These are phyloP conservation scores for Coleophoma cylindrospora DNA, from an alignment of 2,329 filamentous ascomycete genomes.

Conservation along the genomic window DNA sequence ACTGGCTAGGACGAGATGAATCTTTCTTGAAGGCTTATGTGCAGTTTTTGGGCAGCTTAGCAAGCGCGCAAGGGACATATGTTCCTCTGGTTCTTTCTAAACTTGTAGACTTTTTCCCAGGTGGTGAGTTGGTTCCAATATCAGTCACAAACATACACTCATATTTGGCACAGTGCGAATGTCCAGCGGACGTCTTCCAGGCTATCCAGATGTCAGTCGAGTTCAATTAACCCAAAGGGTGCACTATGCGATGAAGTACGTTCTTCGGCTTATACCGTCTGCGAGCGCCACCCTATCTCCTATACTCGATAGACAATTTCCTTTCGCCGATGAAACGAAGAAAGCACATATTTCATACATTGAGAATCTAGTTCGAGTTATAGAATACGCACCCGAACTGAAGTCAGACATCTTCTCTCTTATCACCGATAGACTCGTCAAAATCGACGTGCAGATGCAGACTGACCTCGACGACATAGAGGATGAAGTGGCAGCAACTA, in stretches of 20 bases:
- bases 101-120: conserved; percentile 74
- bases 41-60: conserved; percentile 64
- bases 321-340: conserved; percentile 70
- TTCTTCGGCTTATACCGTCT: conserved; percentile 78
- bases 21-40: conserved; percentile 63
- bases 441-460: conserved; percentile 94
- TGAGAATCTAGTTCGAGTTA: conserved; percentile 73
- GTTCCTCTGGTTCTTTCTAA: conserved; percentile 70
- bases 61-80: conserved; percentile 79
- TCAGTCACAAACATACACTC: conserved; percentile 29
- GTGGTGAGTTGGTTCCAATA: conserved; percentile 29
- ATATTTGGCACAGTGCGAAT: conserved; percentile 29
- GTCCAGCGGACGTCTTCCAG: conserved; percentile 25
- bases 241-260: conserved; percentile 69
- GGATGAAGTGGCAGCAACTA: conserved; percentile 74
- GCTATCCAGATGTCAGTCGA: conserved; percentile 56
- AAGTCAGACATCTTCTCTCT: conserved; percentile 76
- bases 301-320: conserved; percentile 65
- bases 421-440: conserved; percentile 81
- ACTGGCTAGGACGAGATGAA: conserved; percentile 61
- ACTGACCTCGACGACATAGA: conserved; percentile 89
- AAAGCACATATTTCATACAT: conserved; percentile 84
- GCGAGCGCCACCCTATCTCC: conserved; percentile 66
- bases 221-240: conserved; percentile 63
- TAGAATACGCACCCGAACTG: conserved; percentile 72